phyloP scores from a whole-genome alignment of 1,284 basidiomycete genomes.

The Ceratobasidium sp. region DNA sequence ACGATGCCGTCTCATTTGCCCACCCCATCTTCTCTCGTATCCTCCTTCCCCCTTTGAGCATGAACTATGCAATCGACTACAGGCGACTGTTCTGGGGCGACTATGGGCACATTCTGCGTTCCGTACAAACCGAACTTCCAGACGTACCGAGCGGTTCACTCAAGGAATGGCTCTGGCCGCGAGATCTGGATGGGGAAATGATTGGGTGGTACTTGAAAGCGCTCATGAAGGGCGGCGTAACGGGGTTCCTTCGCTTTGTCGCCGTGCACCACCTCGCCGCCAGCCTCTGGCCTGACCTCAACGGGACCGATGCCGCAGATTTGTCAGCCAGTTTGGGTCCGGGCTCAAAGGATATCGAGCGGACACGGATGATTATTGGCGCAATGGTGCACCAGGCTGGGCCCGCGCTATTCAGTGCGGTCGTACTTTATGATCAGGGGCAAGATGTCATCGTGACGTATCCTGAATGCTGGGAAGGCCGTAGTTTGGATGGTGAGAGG shows the following conservation, averaged over 20 bases:
- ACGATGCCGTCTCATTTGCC: slow-evolving; percentile 91
- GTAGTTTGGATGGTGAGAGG: slow-evolving; percentile 9
- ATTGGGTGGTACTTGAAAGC: slow-evolving; percentile 64
- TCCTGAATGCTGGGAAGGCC: slow-evolving; percentile 40
- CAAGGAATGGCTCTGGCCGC: slow-evolving; percentile 76
- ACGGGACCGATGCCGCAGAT: not conserved
- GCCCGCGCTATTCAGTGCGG: slow-evolving; percentile 30
- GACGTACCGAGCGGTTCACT: slow-evolving; percentile 58
- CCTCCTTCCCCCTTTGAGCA: slow-evolving; percentile 78
- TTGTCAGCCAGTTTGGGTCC: not conserved
- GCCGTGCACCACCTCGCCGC: slow-evolving; percentile 85
- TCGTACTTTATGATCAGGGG: slow-evolving; percentile 35
- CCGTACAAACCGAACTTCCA: slow-evolving; percentile 63
- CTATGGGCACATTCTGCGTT: slow-evolving; percentile 72
- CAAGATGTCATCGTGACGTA: not conserved
- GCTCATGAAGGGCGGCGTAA: slow-evolving; percentile 56
- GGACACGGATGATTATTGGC: slow-evolving; percentile 40
- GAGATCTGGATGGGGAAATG: slow-evolving; percentile 76
- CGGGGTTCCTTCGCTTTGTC: slow-evolving; percentile 75
- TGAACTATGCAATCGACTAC: slow-evolving; percentile 86
- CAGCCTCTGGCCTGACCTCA: slow-evolving; percentile 78
- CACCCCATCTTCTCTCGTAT: slow-evolving; percentile 81
- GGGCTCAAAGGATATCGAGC: slow-evolving; percentile 24
- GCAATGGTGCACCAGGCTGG: slow-evolving; percentile 42
- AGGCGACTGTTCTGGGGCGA: slow-evolving; percentile 88